phyloP scores from a whole-genome alignment of 1,139 yeast genomes.

The Hyphopichia buzzinii region DNA sequence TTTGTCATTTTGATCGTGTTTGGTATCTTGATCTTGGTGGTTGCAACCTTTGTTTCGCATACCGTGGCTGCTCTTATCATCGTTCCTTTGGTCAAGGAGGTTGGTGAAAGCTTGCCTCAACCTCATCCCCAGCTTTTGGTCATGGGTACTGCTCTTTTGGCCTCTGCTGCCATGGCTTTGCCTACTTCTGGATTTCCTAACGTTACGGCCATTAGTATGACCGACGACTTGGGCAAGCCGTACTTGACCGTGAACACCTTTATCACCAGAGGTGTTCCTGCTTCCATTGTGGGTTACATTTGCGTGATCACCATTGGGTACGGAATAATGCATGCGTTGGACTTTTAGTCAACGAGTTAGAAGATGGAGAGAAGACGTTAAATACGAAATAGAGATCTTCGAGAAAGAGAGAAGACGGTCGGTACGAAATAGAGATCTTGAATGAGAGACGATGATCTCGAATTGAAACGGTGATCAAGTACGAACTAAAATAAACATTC shows the following conservation, averaged over 20 bases:
- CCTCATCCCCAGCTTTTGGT: constrained; percentile 74
- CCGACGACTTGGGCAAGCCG: constrained; percentile 85
- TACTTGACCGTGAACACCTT: constrained; percentile 81
- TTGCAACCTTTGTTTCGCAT: constrained; percentile 93
- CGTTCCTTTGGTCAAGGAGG: constrained; percentile 82
- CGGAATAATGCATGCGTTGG: constrained; percentile 54
- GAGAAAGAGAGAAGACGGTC: too few species aligned
- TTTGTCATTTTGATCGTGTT: constrained; percentile 72
- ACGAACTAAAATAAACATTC: too few species aligned
- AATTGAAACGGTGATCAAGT: too few species aligned
- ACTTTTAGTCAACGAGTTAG: neutral
- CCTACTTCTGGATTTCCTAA: constrained; percentile 98
- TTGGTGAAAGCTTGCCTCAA: constrained; percentile 70
- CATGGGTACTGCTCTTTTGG: constrained; percentile 79
- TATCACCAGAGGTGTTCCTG: constrained; percentile 84
- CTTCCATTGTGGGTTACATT: constrained; percentile 68
- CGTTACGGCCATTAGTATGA: constrained; percentile 90
- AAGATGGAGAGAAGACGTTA: neutral
- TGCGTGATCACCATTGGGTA: constrained; percentile 80
- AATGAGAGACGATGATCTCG: too few species aligned
- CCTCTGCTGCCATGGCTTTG: constrained; percentile 93
- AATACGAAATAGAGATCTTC: neutral
- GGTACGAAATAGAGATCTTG: too few species aligned
- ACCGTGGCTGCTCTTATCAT: constrained; percentile 94
- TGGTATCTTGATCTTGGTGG: constrained; percentile 72